Evolutionary conservation across 495 filamentous ascomycete species (phyloP).

Genomic region (Trichoderma orchidacearum): DNA sequence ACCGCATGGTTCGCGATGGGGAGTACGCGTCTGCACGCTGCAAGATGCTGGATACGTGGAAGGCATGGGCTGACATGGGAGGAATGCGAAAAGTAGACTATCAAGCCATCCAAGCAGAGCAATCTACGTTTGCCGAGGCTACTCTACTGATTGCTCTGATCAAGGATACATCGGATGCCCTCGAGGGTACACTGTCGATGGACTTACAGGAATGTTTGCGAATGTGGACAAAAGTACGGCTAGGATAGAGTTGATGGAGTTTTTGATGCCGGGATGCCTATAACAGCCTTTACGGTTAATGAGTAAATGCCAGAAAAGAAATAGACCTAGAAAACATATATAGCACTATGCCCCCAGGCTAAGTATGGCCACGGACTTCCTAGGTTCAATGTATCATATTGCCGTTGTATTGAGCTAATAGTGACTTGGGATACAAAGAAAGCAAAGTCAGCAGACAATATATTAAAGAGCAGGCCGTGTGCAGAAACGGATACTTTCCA

Average conservation of each 20-base stretch:
- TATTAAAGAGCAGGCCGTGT: no score
- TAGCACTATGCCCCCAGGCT: no score
- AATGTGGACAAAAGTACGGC: conserved; percentile 42
- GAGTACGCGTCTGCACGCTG: conserved; percentile 27
- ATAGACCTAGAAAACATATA: no score
- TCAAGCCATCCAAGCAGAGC: conserved; percentile 24
- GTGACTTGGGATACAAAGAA: no score
- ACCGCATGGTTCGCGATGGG: conserved; percentile 40
- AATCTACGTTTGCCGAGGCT: conserved; percentile 35
- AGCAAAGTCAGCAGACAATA: no score
- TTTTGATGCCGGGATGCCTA: no score
- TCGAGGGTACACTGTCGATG: conserved; percentile 38
- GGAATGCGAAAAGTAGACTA: conserved; percentile 43
- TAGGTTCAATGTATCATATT: no score
- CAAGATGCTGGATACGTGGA: conserved; percentile 41
- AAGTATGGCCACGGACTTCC: no score
- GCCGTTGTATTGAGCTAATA: no score
- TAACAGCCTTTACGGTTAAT: no score
- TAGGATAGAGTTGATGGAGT: conserved; percentile 26
- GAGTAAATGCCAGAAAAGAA: no score
- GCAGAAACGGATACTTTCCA: no score
- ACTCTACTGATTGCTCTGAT: conserved; percentile 37
- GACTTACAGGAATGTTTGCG: conserved; percentile 48
- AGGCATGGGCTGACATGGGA: conserved; percentile 41
- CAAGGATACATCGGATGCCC: conserved; percentile 27